phyloP scores from a whole-genome alignment of 352 stramenopile species.

The Aphanomyces astaci region DNA sequence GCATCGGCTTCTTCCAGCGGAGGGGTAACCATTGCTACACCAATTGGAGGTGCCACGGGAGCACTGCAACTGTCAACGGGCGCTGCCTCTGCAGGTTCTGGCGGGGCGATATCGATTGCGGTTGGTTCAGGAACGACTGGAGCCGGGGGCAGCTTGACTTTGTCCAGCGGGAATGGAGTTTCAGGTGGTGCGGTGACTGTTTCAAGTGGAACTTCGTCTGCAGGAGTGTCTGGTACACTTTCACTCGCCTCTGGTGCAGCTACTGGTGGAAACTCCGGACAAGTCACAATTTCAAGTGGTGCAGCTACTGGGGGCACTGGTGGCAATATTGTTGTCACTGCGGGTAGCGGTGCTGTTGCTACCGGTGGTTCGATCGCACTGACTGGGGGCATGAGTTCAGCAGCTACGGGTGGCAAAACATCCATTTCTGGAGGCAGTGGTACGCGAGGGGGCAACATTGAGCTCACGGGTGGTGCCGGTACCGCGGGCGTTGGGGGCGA shows the following conservation, averaged over 20 bases:
- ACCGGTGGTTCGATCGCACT: slow-evolving; percentile 23
- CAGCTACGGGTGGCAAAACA: slow-evolving; percentile 12
- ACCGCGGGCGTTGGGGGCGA: slow-evolving; percentile 24
- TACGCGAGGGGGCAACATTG: slow-evolving; percentile 19
- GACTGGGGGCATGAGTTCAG: slow-evolving; percentile 16
- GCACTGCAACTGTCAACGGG: slow-evolving; percentile 25
- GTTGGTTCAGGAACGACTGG: slow-evolving; percentile 27
- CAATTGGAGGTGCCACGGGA: slow-evolving; percentile 24
- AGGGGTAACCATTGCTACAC: slow-evolving; percentile 20
- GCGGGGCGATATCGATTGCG: slow-evolving; percentile 29
- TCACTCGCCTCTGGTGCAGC: neutral
- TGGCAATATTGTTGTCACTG: slow-evolving; percentile 21
- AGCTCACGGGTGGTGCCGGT: slow-evolving; percentile 18
- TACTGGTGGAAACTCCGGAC: slow-evolving; percentile 23
- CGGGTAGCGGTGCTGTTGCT: slow-evolving; percentile 10
- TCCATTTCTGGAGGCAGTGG: slow-evolving; percentile 14
- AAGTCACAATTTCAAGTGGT: slow-evolving; percentile 13
- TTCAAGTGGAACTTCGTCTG: slow-evolving; percentile 11
- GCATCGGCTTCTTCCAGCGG: slow-evolving; percentile 21
- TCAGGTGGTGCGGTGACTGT: neutral
- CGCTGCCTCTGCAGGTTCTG: slow-evolving; percentile 20
- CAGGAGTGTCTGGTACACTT: slow-evolving; percentile 3
- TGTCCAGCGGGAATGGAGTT: slow-evolving; percentile 25
- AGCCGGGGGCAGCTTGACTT: slow-evolving; percentile 27
- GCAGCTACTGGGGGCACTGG: slow-evolving; percentile 10